These are phyloP conservation scores for Amaranthus cruentus DNA, from an alignment of 148 eudicot genomes.

Conservation along the genomic window DNA sequence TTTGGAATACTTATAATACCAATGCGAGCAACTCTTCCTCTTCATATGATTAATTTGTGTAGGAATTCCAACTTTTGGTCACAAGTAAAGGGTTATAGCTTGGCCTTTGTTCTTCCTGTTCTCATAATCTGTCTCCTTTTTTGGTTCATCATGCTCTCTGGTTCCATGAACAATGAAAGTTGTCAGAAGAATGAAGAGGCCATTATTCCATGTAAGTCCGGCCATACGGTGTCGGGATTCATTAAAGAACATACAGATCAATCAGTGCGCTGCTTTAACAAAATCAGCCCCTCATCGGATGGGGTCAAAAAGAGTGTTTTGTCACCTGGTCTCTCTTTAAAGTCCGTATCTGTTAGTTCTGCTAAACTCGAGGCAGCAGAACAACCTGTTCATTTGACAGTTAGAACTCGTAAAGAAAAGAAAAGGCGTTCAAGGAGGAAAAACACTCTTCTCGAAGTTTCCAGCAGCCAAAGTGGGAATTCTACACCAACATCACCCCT, in stretches of 20 bases:
- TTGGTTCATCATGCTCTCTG: conserved; percentile 27
- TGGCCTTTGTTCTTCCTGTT: conserved; percentile 31
- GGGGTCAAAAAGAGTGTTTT: conserved; percentile 15
- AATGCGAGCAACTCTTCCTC: conserved; percentile 66
- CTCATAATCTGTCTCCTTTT: conserved; percentile 30
- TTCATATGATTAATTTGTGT: conserved; percentile 35
- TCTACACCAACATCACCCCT: conserved; percentile 92
- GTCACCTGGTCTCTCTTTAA: conserved; percentile 8
- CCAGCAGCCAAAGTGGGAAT: conserved; percentile 88
- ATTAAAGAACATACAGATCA: conserved; percentile 17
- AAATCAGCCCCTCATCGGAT: conserved; percentile 4
- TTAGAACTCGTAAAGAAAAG: conserved; percentile 64
- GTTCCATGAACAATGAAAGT: conserved; percentile 29
- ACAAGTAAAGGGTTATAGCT: conserved; percentile 31
- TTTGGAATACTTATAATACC: conserved; percentile 71
- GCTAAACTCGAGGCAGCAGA: conserved; percentile 25
- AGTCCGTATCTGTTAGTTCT: conserved; percentile 20
- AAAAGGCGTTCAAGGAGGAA: conserved; percentile 59
- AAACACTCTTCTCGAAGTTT: conserved; percentile 62
- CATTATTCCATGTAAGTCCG: conserved; percentile 29
- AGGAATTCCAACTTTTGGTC: conserved; percentile 48
- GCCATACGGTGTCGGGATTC: conserved; percentile 12
- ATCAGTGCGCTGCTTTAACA: conserved; percentile 15
- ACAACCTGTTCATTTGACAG: conserved; percentile 44
- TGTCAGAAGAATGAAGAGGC: conserved; percentile 21